Conservation (phyloP, 2,329 filamentous ascomycete species). For the Ophiocordyceps camponoti-saundersi region DNA sequence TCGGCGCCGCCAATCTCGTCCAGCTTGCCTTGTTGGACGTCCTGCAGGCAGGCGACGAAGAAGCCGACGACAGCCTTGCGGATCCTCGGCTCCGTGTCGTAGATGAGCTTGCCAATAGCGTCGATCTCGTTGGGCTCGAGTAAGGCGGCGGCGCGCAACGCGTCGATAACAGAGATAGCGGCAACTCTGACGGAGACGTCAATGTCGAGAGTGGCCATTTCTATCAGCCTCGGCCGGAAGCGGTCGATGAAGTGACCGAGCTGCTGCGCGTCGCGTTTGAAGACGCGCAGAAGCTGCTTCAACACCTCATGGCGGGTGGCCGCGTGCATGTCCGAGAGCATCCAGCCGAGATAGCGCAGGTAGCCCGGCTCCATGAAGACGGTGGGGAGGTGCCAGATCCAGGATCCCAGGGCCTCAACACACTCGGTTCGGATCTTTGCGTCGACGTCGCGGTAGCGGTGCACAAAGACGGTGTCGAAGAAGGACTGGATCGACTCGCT, state of each 20-base stretch:
- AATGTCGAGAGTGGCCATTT: constrained; percentile 78
- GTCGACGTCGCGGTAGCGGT: constrained; percentile 90
- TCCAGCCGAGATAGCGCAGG: constrained; percentile 87
- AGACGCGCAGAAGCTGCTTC: constrained; percentile 64
- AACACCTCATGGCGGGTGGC: constrained; percentile 72
- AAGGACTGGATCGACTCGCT: constrained; percentile 65
- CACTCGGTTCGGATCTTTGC: constrained; percentile 79
- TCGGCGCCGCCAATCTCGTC: constrained; percentile 76
- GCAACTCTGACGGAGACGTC: constrained; percentile 66
- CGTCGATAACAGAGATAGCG: constrained; percentile 67
- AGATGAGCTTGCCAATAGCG: constrained; percentile 69
- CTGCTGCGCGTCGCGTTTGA: constrained; percentile 65
- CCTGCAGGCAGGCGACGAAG: constrained; percentile 75
- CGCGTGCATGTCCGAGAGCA: constrained; percentile 66
- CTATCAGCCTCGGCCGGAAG: constrained; percentile 72
- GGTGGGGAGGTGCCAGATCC: constrained; percentile 74
- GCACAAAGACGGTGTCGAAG: constrained; percentile 85
- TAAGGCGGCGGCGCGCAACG: constrained; percentile 67
- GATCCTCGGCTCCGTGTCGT: constrained; percentile 70
- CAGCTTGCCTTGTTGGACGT: constrained; percentile 60
- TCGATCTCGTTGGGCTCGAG: constrained; percentile 88
- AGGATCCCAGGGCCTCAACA: constrained; percentile 68
- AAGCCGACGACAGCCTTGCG: constrained; percentile 81
- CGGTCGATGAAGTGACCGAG: constrained; percentile 86
- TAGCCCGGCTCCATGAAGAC: constrained; percentile 84